Conservation (phyloP, 805 yeast genomes). For the Millerago galiae region DNA sequence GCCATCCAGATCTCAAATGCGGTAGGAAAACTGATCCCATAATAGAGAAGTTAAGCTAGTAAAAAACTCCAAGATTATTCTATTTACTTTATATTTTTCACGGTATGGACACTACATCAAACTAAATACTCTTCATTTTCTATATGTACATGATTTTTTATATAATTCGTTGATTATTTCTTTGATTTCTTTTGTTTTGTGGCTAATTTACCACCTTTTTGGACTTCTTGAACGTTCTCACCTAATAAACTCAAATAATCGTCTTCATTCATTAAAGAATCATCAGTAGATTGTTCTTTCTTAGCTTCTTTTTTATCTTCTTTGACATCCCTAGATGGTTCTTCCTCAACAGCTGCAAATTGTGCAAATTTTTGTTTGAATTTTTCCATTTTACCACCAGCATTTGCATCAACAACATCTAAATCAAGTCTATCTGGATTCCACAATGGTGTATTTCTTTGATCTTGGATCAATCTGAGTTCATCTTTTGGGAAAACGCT, state of each 20-base stretch:
- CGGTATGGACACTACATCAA: neutral
- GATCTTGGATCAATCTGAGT: conserved; percentile 79
- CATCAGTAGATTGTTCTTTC: conserved; percentile 7
- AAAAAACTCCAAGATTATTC: no score
- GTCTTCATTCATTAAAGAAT: conserved; percentile 26
- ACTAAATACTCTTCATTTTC: neutral
- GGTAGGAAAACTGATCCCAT: conserved; percentile 84
- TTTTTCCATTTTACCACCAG: conserved; percentile 73
- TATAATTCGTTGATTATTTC: conserved; percentile 20
- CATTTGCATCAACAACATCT: conserved; percentile 68
- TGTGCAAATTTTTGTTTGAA: conserved; percentile 62
- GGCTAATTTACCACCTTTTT: conserved; percentile 47
- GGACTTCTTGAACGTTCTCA: conserved; percentile 46
- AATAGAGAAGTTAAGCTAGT: no score
- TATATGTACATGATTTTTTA: conserved; percentile 2
- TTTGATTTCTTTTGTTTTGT: conserved; percentile 38
- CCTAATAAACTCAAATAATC: conserved; percentile 58
- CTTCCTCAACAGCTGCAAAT: conserved; percentile 30
- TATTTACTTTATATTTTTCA: neutral
- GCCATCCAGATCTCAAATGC: conserved; percentile 85
- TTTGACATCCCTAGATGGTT: conserved; percentile 20
- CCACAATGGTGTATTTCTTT: conserved; percentile 83
- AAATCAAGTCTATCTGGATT: conserved; percentile 80
- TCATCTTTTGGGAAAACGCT: conserved; percentile 88
- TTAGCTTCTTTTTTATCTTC: conserved; percentile 2